Base-by-base conservation (phyloP, 805 yeast species). In the Nakazawaea molendinolei region DNA sequence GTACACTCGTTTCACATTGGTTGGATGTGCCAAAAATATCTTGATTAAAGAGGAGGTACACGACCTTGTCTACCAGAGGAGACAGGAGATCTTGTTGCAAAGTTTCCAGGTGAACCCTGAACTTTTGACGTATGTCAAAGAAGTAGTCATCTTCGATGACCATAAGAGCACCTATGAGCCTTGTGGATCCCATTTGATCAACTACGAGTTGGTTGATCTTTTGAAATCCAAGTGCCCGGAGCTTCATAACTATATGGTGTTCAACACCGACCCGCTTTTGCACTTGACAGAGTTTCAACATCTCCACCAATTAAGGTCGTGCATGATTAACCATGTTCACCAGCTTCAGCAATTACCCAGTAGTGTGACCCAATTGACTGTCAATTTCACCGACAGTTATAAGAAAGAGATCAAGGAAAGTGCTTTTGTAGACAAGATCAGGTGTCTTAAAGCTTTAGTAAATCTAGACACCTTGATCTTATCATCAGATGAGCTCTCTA, bases 71-170 rank as follows among this genome's bases (percentile, higher is more conserved):
- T 49, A 61, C 8, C 44, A 53, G 19, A 50, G 61, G 16, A 60
- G 70, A 42, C 56, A 76, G 31, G 59, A 58, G 25, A 53, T 66
- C 3, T 49, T 77, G 27, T 31, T 60, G 9, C 61, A 61, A 15
- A 54, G 68, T 1, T 44, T 70, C 18, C 38, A 33, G 4, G 41
- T 61, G 30, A 65, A 69, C 36, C 42, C 60, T 3, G 51, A 52
- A 4, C 51, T 71, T 15, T 53, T 58, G 15, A 12, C 36, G 4
- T 46, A 49, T 26, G 52, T 73, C 3, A 50, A 59, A 27, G 52
- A 59, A 20, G 45, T 73, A 3, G 48, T 48, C 0, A 51, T 72
- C 1, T 53, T 55, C 15, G 61, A 50, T 4, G 46, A 45, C 38
- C 30, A 48, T 5, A 56, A 57, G 35, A 38, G 35, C 2, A 48